Base-by-base conservation (phyloP, 495 filamentous ascomycete species). In the Talaromyces liani region DNA sequence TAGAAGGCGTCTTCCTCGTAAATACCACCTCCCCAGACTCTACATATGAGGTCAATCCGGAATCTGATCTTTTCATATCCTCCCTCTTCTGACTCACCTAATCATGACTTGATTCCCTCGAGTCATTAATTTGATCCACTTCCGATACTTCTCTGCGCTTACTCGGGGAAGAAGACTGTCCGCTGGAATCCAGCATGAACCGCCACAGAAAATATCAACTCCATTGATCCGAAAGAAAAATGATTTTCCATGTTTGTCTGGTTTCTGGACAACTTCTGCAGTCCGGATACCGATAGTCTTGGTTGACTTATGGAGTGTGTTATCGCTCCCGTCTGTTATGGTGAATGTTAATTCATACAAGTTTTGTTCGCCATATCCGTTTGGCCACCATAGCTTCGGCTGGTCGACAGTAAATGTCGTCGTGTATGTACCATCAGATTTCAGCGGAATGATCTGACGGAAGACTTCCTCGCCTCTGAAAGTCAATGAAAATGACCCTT, bases 141-240 rank as follows among this genome's bases (percentile, higher is more conserved):
- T 85, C 51, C 82, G 80, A 69, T 94, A 93, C 39, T 79, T 80
- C 61, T 89, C 76, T 6, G 79, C 78, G 31, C 71, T 82, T 61
- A 93, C 84, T 27, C 84, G 82, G 1, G 90, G 85, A 45, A 92
- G 80, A 63, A 94, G 87, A 57, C 85, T 92, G 72, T 94, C 91
- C 18, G 90, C 88, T 0, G 92, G 91, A 66, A 96, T 94, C 92
- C 92, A 96, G 74, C 91, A 88, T 61, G 87, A 89, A 14, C 92
- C 92, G 36, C 91, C 91, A 65, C 88, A 91, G 76, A 91, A 96
- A n/a, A 94, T 76, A 24, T 92, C 90, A 62, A 88, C 85, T 41
- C 89, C 89, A 73, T 95, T 96, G 68, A 95, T 80, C 63, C 88
- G 77, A 74, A 95, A 93, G 74, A 89, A 91, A 73, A 95, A 95